Evolutionary conservation across 352 stramenopile genomes (phyloP).

Genomic region (Phytopythium sindhum): DNA sequence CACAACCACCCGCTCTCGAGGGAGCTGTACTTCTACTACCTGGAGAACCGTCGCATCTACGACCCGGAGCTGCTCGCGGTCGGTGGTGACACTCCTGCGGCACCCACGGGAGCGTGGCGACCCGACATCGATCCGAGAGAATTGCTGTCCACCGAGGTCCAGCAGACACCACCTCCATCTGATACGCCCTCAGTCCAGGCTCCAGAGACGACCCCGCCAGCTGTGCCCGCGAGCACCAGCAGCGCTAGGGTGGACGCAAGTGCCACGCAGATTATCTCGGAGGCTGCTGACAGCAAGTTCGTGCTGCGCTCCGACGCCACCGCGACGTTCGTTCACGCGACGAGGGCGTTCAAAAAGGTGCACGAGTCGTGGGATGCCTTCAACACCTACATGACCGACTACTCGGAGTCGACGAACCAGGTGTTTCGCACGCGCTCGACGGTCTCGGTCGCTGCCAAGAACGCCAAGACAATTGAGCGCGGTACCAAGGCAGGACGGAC

Average conservation of each 20-base stretch:
- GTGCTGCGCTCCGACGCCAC: neutral
- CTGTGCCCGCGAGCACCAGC: too few species aligned
- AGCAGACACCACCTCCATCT: neutral
- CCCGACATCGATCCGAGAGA: neutral
- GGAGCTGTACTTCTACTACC: slow-evolving; percentile 74
- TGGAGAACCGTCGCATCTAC: slow-evolving; percentile 75
- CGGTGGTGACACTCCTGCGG: slow-evolving; percentile 9
- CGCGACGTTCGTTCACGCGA: slow-evolving; percentile 13
- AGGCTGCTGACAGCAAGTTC: neutral
- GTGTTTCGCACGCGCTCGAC: slow-evolving; percentile 75
- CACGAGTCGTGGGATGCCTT: slow-evolving; percentile 63
- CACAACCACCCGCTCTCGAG: slow-evolving; percentile 77
- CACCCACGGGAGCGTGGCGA: neutral
- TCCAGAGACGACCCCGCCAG: neutral
- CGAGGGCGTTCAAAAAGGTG: slow-evolving; percentile 35
- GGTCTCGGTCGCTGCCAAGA: slow-evolving; percentile 53
- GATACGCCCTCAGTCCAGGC: neutral
- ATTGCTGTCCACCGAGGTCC: neutral
- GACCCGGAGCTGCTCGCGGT: slow-evolving; percentile 58
- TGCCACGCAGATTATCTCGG: neutral
- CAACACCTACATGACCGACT: slow-evolving; percentile 49
- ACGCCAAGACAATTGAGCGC: slow-evolving; percentile 41
- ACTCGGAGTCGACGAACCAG: slow-evolving; percentile 55
- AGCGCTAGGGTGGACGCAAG: neutral
- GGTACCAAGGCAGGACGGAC: slow-evolving; percentile 36